Conservation (phyloP, 2,329 filamentous ascomycete species). For the Colletotrichum caudatum region DNA sequence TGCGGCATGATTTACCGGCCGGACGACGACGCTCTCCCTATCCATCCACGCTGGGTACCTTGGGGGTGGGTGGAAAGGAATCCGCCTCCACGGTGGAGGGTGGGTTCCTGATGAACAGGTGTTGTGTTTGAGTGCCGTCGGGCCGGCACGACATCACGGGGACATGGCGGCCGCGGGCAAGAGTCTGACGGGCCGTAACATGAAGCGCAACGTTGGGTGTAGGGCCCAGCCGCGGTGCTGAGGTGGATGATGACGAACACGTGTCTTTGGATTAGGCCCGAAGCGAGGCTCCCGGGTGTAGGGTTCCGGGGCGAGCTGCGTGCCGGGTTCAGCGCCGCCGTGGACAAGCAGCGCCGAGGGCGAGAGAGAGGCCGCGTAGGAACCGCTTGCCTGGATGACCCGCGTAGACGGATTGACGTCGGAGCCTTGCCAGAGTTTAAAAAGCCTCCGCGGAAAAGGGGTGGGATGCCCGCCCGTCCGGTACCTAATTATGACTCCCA, state of each 20-base stretch:
- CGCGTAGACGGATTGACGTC: not conserved
- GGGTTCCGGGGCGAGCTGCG: not conserved
- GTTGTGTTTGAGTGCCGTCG: conserved; percentile 60
- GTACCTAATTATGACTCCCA: not conserved
- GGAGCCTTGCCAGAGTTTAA: not conserved
- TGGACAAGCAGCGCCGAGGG: too few relatives aligned
- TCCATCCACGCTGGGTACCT: conserved; percentile 61
- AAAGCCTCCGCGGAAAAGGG: not conserved
- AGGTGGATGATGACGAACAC: conserved; percentile 53
- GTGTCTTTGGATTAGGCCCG: not conserved
- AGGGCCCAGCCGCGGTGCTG: conserved; percentile 55
- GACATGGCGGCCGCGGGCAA: conserved; percentile 58
- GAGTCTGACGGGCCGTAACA: conserved; percentile 52
- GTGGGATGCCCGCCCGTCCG: not conserved
- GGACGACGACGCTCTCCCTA: conserved; percentile 59
- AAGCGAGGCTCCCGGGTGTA: not conserved
- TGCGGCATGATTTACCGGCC: conserved; percentile 61
- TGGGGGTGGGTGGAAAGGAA: conserved; percentile 53
- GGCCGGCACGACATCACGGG: conserved; percentile 58
- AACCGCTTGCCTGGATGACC: not conserved
- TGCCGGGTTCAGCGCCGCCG: not conserved
- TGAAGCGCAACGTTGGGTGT: conserved; percentile 57
- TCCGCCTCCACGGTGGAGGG: conserved; percentile 57
- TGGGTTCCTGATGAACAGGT: conserved; percentile 57
- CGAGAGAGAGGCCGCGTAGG: not conserved